A percentile compares a stretch with the other conserved stretches of the same genome.
Conservation (phyloP, 2,329 filamentous ascomycete species). For the Cryphonectria parasitica region DNA sequence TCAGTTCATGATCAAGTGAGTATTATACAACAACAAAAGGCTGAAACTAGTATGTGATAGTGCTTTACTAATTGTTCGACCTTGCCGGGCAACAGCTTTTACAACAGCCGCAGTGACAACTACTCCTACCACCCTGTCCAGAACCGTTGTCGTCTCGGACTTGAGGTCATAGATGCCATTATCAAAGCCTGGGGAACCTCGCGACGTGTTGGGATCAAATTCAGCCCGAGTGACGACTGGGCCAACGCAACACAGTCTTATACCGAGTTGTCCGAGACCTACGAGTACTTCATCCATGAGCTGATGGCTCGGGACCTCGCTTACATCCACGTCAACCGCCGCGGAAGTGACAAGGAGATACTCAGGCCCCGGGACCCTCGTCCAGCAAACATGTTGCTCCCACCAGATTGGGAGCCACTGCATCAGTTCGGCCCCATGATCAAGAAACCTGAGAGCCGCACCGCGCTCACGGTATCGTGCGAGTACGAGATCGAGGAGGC, state of each 20-base stretch:
- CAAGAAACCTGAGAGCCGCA: constrained; percentile 10
- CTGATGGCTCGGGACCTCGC: constrained; percentile 51
- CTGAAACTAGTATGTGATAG: background rate
- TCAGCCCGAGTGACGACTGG: constrained; percentile 53
- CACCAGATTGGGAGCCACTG: constrained; percentile 16
- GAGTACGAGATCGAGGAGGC: constrained; percentile 27
- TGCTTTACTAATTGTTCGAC: background rate
- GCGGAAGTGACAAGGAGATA: constrained; percentile 8
- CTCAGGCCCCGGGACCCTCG: background rate
- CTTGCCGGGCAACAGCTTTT: constrained; percentile 33
- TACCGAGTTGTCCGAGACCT: constrained; percentile 34
- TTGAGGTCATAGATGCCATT: constrained; percentile 49
- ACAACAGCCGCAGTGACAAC: constrained; percentile 53
- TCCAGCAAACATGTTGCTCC: constrained; percentile 3
- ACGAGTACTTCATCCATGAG: constrained; percentile 50
- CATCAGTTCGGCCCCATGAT: constrained; percentile 19
- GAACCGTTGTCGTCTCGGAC: constrained; percentile 51
- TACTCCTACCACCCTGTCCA: constrained; percentile 53
- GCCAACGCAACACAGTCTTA: constrained; percentile 46
- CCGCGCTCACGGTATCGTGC: constrained; percentile 16
- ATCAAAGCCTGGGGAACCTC: background rate
- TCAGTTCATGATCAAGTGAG: constrained; percentile 23
- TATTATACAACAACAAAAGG: background rate
- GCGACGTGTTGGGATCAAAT: constrained; percentile 48
- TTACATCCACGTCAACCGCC: constrained; percentile 48